A percentile compares a stretch with the other conserved stretches of the same genome.
These are phyloP conservation scores for Ilex paraguariensis DNA, from an alignment of 305 asterid genomes.

Conservation along the genomic window DNA sequence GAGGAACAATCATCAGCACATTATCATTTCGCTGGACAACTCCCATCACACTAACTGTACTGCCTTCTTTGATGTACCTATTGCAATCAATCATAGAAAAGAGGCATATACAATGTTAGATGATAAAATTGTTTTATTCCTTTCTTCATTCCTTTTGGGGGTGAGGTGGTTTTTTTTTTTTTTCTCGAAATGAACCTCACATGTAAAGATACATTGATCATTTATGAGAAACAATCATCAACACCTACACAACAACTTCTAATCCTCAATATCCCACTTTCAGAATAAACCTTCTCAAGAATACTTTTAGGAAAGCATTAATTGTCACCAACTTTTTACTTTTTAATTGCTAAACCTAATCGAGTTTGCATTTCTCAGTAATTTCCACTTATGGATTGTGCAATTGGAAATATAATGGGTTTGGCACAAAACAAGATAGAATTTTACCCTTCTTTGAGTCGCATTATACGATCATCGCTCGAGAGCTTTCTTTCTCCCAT, in stretches of 20 bases:
- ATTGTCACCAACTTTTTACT: no score
- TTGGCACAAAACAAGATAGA: background rate
- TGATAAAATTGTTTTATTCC: no score
- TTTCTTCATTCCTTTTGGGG: no score
- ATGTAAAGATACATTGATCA: no score
- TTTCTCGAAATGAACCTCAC: no score
- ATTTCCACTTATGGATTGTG: no score
- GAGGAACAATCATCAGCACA: constrained; percentile 71
- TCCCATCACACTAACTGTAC: constrained; percentile 73
- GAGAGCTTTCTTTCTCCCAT: constrained; percentile 61
- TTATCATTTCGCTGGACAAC: constrained; percentile 69
- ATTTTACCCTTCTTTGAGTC: constrained; percentile 74
- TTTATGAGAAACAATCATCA: background rate
- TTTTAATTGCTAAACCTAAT: no score
- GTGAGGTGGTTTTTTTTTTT: no score
- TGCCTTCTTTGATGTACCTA: constrained; percentile 82
- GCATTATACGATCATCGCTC: constrained; percentile 66
- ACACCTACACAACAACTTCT: background rate
- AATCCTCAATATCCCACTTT: no score
- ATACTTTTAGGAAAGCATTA: no score
- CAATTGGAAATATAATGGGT: background rate
- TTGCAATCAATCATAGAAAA: constrained; percentile 1
- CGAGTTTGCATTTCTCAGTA: no score
- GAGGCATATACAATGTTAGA: background rate
- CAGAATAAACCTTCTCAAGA: no score